Evolutionary conservation across 2,329 filamentous ascomycete species (phyloP), one percentile per base, ranked within the genome.

Genomic region (Diaporthe ilicicola): DNA sequence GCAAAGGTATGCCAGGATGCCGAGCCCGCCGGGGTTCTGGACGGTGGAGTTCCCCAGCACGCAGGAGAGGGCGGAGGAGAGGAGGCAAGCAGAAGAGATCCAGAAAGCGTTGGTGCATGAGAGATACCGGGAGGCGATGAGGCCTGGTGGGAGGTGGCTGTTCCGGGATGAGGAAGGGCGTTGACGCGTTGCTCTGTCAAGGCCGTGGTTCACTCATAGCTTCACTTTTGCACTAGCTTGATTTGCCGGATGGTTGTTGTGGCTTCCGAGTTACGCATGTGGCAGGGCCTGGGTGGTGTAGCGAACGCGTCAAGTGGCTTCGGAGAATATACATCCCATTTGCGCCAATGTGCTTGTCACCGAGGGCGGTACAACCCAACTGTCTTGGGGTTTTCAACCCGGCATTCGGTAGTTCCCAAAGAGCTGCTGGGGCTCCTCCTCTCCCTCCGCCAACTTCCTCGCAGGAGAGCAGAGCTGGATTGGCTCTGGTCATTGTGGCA

Each of bases 1-100:
- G 69, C 89, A 95, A 75, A 87, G 90, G 34, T 94, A 92, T 80
- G 88, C 91, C 72, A 88, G 94, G 64, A 87, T 89, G 73, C 85
- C 84, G 54, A 94, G 92, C 12, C 95, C 96, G 15, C 94, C 94
- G 1, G 95, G 94, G 0, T 98, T 94, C 79, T 99, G 96, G 96
- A 87, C 93, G 67, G 88, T 92, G 1, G 95, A 97, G 75, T 97
- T 99, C 79, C 95, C 95, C 1, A 90, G 84, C 32, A 98, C 96
- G 1, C 96, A 98, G 79, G 93, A 98, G 80, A 82, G 91, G 34
- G 84, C 89, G 75, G 83, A 85, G 66, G 90, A 95, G 76, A 88
- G 88, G 70, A 86, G 87, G 72, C 90, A 91, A 77, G 92, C 92
- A 0, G 85, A 84, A n/a, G 86, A 85, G 75, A 82, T 89, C 72